Base-by-base conservation (phyloP, 2,329 filamentous ascomycete species). In the Xylaria sp. region DNA sequence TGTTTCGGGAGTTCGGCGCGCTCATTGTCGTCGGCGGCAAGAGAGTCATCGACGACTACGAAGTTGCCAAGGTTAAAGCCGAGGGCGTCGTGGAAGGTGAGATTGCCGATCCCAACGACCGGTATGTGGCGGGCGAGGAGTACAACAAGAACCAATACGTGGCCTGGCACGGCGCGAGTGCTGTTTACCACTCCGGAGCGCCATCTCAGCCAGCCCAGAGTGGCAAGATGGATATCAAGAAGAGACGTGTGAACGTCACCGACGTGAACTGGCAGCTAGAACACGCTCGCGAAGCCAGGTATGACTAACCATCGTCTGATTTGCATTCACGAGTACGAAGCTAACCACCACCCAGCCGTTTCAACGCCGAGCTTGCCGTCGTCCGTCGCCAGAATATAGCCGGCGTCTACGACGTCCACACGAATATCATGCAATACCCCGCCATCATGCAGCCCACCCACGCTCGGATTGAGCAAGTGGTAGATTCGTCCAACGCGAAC, bases 61-160 rank as follows among this genome's bases (percentile, higher is more conserved):
- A 94, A 71, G 93, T 93, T 43, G 82, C 90, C 36, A 90, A 90
- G 72, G 91, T 91, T 36, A 88, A 89, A 57, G 91, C 90, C 57
- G 89, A 93, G 60, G 95, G 94, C 25, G 90, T 90, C 30, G 86
- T 93, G 2, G 95, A 97, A 79, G 96, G 96, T 71, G 93, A 97
- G 78, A 79, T 98, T 28, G 96, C 94, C 20, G 96, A 98, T 76
- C 95, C 95, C 0, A 91, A 94, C 68, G 96, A 99, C 80, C 86
- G 86, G 68, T 86, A 94, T 48, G 87, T 94, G 30, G 86, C 87
- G 9, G 92, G 91, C 45, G 91, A 97, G 78, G 86, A 90, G n/a
- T 99, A 99, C 85, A 97, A 99, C 84, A 94, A 95, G 82, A 99
- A 99, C 78, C 94, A 97, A 79, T 99, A 97, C 77, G 96, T 99